A percentile compares a stretch with the other conserved stretches of the same genome.
Evolutionary conservation across 2,329 filamentous ascomycete genomes (phyloP).

Genomic region (Talaromyces sp.): DNA sequence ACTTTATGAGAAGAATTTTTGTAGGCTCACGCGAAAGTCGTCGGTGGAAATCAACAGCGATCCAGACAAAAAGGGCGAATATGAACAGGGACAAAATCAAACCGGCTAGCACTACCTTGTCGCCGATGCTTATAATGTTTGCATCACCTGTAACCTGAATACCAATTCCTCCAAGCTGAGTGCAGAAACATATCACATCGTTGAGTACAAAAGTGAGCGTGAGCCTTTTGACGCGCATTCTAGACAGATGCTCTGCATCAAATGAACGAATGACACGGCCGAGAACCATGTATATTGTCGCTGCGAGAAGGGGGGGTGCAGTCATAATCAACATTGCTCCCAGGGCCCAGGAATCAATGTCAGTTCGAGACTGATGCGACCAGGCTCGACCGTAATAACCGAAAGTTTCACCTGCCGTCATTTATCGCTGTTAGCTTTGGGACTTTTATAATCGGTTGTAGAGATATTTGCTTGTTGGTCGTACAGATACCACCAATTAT

Average conservation of each 20-base stretch:
- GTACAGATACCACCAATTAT: constrained; percentile 34
- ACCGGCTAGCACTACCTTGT: constrained; percentile 10
- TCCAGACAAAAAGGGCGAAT: not conserved
- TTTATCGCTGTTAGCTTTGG: not conserved
- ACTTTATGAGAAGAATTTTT: not conserved
- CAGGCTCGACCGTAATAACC: constrained; percentile 34
- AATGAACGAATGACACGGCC: constrained; percentile 34
- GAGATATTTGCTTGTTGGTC: not conserved
- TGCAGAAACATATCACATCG: constrained; percentile 30
- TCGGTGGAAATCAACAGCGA: not conserved
- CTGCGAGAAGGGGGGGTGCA: constrained; percentile 39
- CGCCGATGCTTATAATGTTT: constrained; percentile 18
- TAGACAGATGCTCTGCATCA: constrained; percentile 30
- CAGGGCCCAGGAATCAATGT: constrained; percentile 27
- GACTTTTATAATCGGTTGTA: not conserved
- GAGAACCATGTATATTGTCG: constrained; percentile 35
- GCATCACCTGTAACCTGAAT: constrained; percentile 23
- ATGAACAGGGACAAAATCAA: not conserved
- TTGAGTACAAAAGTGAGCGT: constrained; percentile 36
- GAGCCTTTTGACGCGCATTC: constrained; percentile 31
- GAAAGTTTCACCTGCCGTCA: constrained; percentile 26
- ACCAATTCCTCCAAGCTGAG: constrained; percentile 29
- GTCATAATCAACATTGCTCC: constrained; percentile 38
- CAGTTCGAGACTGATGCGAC: constrained; percentile 24
- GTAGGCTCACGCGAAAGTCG: not conserved